Conservation (phyloP, 495 filamentous ascomycete genomes). For the Podospora pseudopauciseta region DNA sequence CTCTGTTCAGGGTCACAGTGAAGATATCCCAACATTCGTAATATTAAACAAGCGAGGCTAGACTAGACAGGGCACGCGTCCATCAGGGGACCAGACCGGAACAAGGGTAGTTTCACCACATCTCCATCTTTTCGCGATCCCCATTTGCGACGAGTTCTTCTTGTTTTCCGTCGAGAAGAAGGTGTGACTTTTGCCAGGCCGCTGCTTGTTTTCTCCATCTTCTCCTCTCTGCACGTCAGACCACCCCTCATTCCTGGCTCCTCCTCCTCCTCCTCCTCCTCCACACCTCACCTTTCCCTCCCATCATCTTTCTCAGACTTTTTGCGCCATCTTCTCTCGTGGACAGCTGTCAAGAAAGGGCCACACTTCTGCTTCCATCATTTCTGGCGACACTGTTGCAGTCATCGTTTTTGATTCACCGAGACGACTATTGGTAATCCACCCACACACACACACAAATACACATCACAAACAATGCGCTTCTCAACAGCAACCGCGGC, state of each 20-base stretch:
- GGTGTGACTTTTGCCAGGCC: not conserved
- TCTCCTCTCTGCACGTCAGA: constrained; percentile 8
- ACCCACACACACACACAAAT: not conserved
- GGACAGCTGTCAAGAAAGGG: not conserved
- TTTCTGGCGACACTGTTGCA: not conserved
- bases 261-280: constrained; percentile 11
- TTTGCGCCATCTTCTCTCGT: not conserved
- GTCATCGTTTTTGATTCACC: not conserved
- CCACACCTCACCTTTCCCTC: not conserved
- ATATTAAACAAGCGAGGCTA: constrained; percentile 12
- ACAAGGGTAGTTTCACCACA: not conserved
- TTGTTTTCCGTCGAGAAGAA: not conserved
- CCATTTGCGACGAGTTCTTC: not conserved
- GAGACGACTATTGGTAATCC: not conserved
- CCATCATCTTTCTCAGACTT: not conserved
- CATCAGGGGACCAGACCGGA: not conserved
- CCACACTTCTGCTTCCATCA: not conserved
- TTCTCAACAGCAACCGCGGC: constrained; percentile 58
- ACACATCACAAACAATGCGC: constrained; percentile 57
- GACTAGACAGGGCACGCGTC: not conserved
- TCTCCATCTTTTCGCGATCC: constrained; percentile 3
- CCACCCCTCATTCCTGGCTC: constrained; percentile 25
- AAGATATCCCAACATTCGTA: constrained; percentile 14
- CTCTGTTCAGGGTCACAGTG: constrained; percentile 8
- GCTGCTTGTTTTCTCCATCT: not conserved